Conservation (phyloP, 2,329 filamentous ascomycete genomes). For the Fusarium paranaense region DNA sequence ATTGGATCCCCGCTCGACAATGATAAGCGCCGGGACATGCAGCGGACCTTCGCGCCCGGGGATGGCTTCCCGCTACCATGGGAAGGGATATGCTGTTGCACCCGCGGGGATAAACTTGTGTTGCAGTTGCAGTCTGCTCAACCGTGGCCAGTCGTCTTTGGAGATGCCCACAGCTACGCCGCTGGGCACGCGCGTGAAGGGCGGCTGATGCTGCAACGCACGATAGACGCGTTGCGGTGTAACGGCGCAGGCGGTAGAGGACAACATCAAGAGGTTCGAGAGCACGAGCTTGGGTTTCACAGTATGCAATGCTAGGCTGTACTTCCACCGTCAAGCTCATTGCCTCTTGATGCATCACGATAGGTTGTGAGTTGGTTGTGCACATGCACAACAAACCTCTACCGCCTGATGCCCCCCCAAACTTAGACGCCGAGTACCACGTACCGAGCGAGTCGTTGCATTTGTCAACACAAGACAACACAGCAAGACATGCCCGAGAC, state of each 20-base stretch:
- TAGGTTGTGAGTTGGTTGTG: background rate
- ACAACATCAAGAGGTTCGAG: constrained; percentile 9
- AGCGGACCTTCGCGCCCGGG: background rate
- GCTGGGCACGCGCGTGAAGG: constrained; percentile 32
- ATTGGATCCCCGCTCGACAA: constrained; percentile 1
- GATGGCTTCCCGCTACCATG: background rate
- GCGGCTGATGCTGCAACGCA: constrained; percentile 24
- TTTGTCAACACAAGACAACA: background rate
- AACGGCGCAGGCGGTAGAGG: background rate
- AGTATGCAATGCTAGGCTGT: constrained; percentile 15
- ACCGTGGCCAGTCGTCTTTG: constrained; percentile 8
- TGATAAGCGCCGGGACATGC: constrained; percentile 23
- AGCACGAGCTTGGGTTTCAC: constrained; percentile 12
- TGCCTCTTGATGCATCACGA: background rate
- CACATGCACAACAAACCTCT: background rate
- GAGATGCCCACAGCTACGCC: constrained; percentile 8
- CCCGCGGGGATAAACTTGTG: constrained; percentile 4
- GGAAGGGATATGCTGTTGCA: background rate
- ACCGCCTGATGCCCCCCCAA: background rate
- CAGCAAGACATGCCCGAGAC: background rate
- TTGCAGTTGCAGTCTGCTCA: background rate
- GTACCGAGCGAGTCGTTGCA: background rate
- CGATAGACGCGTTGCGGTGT: constrained; percentile 34
- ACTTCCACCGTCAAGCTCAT: background rate
- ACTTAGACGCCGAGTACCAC: constrained; percentile 8